Base-by-base conservation (phyloP, 2,329 filamentous ascomycete genomes). In the Penicillium verrucosum region DNA sequence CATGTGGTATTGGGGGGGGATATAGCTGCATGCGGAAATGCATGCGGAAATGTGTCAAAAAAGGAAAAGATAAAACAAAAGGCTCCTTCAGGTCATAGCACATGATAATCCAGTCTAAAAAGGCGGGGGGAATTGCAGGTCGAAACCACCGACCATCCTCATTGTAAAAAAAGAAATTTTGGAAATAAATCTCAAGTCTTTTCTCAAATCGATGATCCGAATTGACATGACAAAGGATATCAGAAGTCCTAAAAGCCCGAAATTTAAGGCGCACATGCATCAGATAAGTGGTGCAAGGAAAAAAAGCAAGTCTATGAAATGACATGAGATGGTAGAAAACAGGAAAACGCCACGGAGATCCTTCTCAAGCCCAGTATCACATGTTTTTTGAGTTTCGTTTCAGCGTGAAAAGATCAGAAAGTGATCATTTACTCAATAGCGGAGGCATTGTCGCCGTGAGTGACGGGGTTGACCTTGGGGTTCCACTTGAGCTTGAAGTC, bases 401-500 rank as follows among this genome's bases (percentile, higher is more conserved):
- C 56, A 42, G 56, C 55, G 51, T 46, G 57, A 54, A 50, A 54
- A 47, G 45, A 57, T 58, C 55, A 41, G 21, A 10, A 14, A 14
- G 9, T 18, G 16, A 51, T 44, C 21, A 41, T 42, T 71, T 82
- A 83, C 72, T 83, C 82, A 59, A 85, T 80, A 44, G 83, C 83
- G 34, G 81, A 82, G 58, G 77, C 73, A 51, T 77, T 77, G 56
- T 80, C 75, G 29, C 78, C 80, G 65, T 83, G 79, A 16, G 82
- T 78, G 41, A 88, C 81, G 36, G 87, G 87, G 78, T 90, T 90
- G 64, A 90, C 82, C 65, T 81, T 81, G 72, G 88, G 85, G 67
- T 87, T 84, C 75, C 88, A 91, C 75, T 84, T 81, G 73, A 89
- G 86, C 78, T 85, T 83, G 78, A 91, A 91, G 64, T 90, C 87